These are phyloP conservation scores for Sphagnum fallax DNA, from an alignment of 228 moss, liverwort and hornwort species.

Conservation along the genomic window DNA sequence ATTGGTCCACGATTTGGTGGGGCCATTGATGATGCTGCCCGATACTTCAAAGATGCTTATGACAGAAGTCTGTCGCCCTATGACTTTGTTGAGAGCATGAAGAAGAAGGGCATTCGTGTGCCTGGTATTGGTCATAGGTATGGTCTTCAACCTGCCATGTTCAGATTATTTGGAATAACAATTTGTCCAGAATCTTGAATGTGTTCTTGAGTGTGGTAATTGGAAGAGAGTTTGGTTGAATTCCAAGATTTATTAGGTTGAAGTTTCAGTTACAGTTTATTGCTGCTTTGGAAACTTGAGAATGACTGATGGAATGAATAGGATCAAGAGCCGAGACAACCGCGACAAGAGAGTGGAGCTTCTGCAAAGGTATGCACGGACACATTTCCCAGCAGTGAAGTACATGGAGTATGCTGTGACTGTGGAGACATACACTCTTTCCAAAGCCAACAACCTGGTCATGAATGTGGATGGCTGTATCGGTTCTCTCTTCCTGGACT, in stretches of 20 bases:
- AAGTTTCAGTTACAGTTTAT: too few relatives aligned
- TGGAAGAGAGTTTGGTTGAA: too few relatives aligned
- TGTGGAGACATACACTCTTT: slow-evolving; percentile 77
- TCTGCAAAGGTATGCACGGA: slow-evolving; percentile 75
- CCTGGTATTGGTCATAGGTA: slow-evolving; percentile 90
- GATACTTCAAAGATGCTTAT: slow-evolving; percentile 88
- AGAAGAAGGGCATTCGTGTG: slow-evolving; percentile 89
- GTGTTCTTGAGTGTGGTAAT: too few relatives aligned
- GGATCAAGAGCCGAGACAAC: slow-evolving; percentile 90
- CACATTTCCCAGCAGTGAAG: slow-evolving; percentile 74
- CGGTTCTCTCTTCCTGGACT: slow-evolving; percentile 80
- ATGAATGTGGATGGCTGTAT: slow-evolving; percentile 91
- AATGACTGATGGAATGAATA: slow-evolving; percentile 1
- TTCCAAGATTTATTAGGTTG: too few relatives aligned
- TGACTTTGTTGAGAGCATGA: slow-evolving; percentile 92
- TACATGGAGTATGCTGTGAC: slow-evolving; percentile 95
- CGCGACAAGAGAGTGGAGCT: slow-evolving; percentile 93
- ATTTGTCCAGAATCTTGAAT: too few relatives aligned
- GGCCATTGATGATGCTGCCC: slow-evolving; percentile 89
- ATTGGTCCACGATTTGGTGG: slow-evolving; percentile 96
- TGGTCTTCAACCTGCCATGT: neutral
- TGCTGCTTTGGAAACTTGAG: too few relatives aligned
- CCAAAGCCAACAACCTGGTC: slow-evolving; percentile 76
- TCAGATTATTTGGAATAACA: too few relatives aligned
- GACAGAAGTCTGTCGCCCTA: slow-evolving; percentile 69